A percentile compares a stretch with the other conserved stretches of the same genome.
These are phyloP conservation scores for Lolium perenne DNA, from an alignment of 176 grass and related monocot species.

Conservation along the genomic window DNA sequence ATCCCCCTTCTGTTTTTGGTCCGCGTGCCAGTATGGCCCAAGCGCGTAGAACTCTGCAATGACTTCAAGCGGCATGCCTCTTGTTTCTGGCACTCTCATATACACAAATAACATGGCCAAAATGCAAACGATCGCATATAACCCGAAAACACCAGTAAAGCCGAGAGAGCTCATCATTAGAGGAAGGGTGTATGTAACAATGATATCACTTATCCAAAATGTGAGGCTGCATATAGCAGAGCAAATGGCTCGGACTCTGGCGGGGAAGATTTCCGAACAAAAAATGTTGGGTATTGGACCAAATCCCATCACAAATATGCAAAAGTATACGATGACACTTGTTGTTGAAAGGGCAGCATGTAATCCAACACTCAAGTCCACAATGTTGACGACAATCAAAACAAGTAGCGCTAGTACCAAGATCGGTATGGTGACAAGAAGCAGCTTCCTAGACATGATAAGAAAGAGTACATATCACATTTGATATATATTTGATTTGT, in stretches of 20 bases:
- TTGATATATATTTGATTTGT: too few species aligned
- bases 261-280: slow-evolving; percentile 65
- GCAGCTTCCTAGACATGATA: slow-evolving; percentile 39
- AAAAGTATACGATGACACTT: slow-evolving; percentile 53
- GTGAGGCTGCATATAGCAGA: slow-evolving; percentile 52
- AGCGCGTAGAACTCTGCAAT: slow-evolving; percentile 26
- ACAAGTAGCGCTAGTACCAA: slow-evolving; percentile 56
- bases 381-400: slow-evolving; percentile 50
- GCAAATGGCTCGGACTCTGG: slow-evolving; percentile 50
- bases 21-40: not conserved
- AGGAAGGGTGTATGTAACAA: slow-evolving; percentile 64
- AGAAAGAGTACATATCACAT: too few species aligned
- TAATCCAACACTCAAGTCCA: slow-evolving; percentile 26
- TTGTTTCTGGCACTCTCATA: slow-evolving; percentile 58
- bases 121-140: slow-evolving; percentile 44
- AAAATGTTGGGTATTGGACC: slow-evolving; percentile 65
- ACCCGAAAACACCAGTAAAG: slow-evolving; percentile 53
- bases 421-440: slow-evolving; percentile 62
- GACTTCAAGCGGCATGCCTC: slow-evolving; percentile 56
- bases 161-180: slow-evolving; percentile 54
- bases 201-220: slow-evolving; percentile 60
- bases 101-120: slow-evolving; percentile 49
- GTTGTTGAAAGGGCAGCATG: slow-evolving; percentile 50
- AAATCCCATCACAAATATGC: slow-evolving; percentile 67
- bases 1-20: not conserved